Evolutionary conservation across 2,329 filamentous ascomycete species (phyloP), one percentile per base, ranked within the genome.

Genomic region (Aspergillus pseudonomiae): DNA sequence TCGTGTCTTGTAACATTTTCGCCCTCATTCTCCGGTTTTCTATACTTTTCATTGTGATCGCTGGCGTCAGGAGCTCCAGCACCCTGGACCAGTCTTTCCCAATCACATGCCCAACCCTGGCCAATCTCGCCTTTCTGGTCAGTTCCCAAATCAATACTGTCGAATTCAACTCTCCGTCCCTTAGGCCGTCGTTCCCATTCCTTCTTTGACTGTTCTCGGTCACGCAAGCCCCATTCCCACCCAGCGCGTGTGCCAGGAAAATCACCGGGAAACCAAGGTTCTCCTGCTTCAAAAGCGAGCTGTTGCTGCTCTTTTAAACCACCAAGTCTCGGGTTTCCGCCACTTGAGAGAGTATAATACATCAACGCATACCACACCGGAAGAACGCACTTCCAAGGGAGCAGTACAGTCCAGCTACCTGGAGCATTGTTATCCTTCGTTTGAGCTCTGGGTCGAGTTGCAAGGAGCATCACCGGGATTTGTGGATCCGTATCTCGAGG

Each of bases 341-440:
- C 93, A 1, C 89, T 91, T 0, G 89, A 91, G 0, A 96, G 83
- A 0, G 92, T 92, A 64, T 89, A 93, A 73, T 93, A 93, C 79
- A 96, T 90, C 16, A 98, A 79, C 54, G 88, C 89, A 70, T 94
- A 90, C 95, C 95, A 99, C 36, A 97, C 83, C 0, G 92, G 88
- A 41, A 88, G 82, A 41, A 98, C 90, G 70, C 92, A 97, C 74
- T 92, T 93, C 93, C 94, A 97, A 0, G 95, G 95, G 3, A 95
- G 84, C 28, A 98, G 82, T 1, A 98, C 75, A 0, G 89, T 95
- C 93, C 93, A 98, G 0, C 84, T 89, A 0, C 90, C 90, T 55
- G 90, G 88, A 1, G 82, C 80, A 54, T 84, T 85, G 12, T 77
- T 80, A 43, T 79, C 78, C 34, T 70, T 77, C 7, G 70, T 65